These are phyloP conservation scores for Neurospora discreta DNA, from an alignment of 495 filamentous ascomycete genomes.

Conservation along the genomic window DNA sequence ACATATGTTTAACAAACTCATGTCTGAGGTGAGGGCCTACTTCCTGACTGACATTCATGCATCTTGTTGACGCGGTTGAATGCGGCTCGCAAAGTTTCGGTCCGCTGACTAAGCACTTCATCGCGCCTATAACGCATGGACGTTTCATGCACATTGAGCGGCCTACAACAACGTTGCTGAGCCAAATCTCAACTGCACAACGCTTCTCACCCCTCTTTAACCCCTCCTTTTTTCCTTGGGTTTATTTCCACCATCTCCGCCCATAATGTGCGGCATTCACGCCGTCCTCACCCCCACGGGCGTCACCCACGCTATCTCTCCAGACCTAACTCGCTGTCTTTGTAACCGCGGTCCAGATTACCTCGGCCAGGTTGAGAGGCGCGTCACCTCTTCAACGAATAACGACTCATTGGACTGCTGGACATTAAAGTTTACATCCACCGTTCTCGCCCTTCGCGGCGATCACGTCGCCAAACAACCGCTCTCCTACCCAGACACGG, in stretches of 20 bases:
- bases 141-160: not conserved
- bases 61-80: not conserved
- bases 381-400: slow-evolving; percentile 1
- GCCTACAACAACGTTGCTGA: not conserved
- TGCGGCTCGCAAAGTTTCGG: not conserved
- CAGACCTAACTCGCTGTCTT: slow-evolving; percentile 22
- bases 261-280: slow-evolving; percentile 39
- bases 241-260: not conserved
- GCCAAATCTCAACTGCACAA: not conserved
- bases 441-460: slow-evolving; percentile 78
- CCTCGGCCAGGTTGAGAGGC: slow-evolving; percentile 28
- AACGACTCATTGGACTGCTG: not conserved
- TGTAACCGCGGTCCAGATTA: slow-evolving; percentile 42
- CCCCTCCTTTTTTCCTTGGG: not conserved
- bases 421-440: slow-evolving; percentile 58
- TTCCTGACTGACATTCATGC: not conserved
- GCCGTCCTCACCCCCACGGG: slow-evolving; percentile 19
- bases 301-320: slow-evolving; percentile 11
- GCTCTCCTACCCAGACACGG: slow-evolving; percentile 45
- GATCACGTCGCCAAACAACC: slow-evolving; percentile 63
- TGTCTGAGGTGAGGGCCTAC: not conserved
- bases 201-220: not conserved
- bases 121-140: not conserved
- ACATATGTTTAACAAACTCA: not conserved
- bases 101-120: not conserved